Base-by-base conservation (phyloP, 2,329 filamentous ascomycete species). In the Exophiala sp. region DNA sequence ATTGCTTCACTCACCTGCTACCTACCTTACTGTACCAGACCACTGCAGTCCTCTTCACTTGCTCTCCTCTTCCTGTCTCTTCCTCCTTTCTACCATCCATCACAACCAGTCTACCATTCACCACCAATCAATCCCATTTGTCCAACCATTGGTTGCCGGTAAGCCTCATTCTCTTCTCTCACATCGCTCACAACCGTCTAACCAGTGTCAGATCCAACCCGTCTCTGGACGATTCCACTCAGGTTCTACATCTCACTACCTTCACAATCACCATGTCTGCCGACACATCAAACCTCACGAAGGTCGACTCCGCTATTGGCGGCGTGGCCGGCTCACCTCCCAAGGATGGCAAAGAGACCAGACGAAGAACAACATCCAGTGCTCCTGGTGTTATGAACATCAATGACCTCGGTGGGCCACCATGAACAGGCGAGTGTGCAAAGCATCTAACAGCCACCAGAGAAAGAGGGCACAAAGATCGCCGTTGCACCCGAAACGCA, bases 221-320 rank as follows among this genome's bases (percentile, higher is more conserved):
- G n/a, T n/a, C n/a, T n/a, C n/a, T n/a, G n/a, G n/a, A n/a, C n/a
- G n/a, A n/a, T n/a, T n/a, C n/a, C n/a, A n/a, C n/a, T n/a, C n/a
- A n/a, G n/a, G n/a, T n/a, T 41, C 32, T 35, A 11, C 34, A 43
- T 24, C 30, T 16, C n/a, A 37, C 18, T 18, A 23, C 21, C 29
- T 22, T 23, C 39, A 48, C 43, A 40, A 22, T 38, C 52, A 58
- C 39, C 48, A 61, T 61, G 59, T 60, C 59, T 42, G 59, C 58
- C 37, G 59, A 59, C 37, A 60, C 59, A 46, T 60, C 57, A 53
- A 58, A 61, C 50, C 58, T 61, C 43, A 79, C 80, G 72, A 95
- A 94, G 77, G 82, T 95, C 74, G 90, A 96, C 72, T 95, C 90
- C 53, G 88, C 88, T 74, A 82, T 94, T 66, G 83, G 88, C 67